These are phyloP conservation scores for Trichoderma asperelloides DNA, from an alignment of 495 filamentous ascomycete species.

Conservation along the genomic window DNA sequence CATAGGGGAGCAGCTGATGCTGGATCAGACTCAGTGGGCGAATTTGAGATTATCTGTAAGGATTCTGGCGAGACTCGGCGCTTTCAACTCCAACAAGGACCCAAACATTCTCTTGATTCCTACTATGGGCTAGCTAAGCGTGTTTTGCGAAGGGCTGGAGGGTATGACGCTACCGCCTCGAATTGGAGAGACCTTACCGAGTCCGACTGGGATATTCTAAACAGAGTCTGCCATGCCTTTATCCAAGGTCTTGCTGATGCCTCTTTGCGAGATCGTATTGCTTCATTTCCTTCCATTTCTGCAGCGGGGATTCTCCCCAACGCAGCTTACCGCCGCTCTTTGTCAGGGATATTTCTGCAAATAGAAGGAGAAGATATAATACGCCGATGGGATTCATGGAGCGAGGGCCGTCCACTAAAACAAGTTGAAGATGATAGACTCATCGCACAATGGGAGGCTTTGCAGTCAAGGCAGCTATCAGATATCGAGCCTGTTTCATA, in stretches of 20 bases:
- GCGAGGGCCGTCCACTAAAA: background rate
- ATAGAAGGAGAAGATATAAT: slow-evolving; percentile 41
- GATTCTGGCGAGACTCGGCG: background rate
- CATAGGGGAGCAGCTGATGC: background rate
- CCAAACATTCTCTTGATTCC: slow-evolving; percentile 23
- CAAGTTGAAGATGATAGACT: slow-evolving; percentile 18
- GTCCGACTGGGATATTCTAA: slow-evolving; percentile 32
- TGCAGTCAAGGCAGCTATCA: slow-evolving; percentile 26
- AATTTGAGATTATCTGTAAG: background rate
- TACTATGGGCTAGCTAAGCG: slow-evolving; percentile 38
- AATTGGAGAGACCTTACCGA: slow-evolving; percentile 25
- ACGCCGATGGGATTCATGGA: slow-evolving; percentile 29
- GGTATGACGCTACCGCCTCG: slow-evolving; percentile 35
- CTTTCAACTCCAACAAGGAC: slow-evolving; percentile 28
- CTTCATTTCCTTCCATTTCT: slow-evolving; percentile 30
- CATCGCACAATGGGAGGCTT: slow-evolving; percentile 30
- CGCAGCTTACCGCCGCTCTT: slow-evolving; percentile 27
- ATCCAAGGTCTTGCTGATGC: slow-evolving; percentile 38
- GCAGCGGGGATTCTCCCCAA: slow-evolving; percentile 15
- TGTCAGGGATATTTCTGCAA: slow-evolving; percentile 37
- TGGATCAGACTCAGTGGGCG: background rate
- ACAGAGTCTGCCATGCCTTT: slow-evolving; percentile 39
- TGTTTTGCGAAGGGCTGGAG: slow-evolving; percentile 34
- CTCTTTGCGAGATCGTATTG: slow-evolving; percentile 27
- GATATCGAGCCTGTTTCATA: slow-evolving; percentile 32